Evolutionary conservation across 1,139 yeast genomes (phyloP).

Genomic region (Pichia sorboxylosa): DNA sequence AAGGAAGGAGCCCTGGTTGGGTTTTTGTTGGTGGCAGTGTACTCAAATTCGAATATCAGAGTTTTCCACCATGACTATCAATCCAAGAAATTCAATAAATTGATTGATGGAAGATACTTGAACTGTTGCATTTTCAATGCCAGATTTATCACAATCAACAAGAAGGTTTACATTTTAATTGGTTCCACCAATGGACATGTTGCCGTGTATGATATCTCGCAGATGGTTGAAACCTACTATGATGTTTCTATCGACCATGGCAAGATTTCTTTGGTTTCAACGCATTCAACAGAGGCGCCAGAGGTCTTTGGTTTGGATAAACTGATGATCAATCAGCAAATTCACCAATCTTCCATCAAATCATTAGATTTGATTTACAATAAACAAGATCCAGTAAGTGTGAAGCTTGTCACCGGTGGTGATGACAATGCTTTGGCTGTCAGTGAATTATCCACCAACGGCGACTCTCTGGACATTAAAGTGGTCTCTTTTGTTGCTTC

Average conservation of each 20-base stretch:
- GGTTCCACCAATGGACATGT: slow-evolving; percentile 81
- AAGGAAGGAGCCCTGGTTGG: slow-evolving; percentile 25
- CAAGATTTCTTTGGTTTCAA: not conserved
- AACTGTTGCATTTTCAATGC: slow-evolving; percentile 69
- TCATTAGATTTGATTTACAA: slow-evolving; percentile 29
- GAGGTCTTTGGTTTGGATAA: slow-evolving; percentile 6
- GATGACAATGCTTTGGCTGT: slow-evolving; percentile 73
- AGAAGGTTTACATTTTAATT: slow-evolving; percentile 31
- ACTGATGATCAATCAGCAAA: slow-evolving; percentile 32
- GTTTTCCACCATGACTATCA: slow-evolving; percentile 43
- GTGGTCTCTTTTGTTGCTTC: slow-evolving; percentile 27
- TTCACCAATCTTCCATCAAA: slow-evolving; percentile 82
- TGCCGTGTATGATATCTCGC: slow-evolving; percentile 44
- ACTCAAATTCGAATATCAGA: slow-evolving; percentile 73
- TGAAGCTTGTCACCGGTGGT: slow-evolving; percentile 58
- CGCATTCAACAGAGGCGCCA: not conserved
- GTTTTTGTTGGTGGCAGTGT: slow-evolving; percentile 54
- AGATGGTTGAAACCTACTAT: slow-evolving; percentile 15
- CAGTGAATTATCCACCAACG: slow-evolving; percentile 18
- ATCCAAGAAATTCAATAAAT: slow-evolving; percentile 29
- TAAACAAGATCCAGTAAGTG: not conserved
- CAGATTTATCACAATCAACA: slow-evolving; percentile 30
- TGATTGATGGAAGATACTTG: slow-evolving; percentile 44
- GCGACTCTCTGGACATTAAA: slow-evolving; percentile 5
- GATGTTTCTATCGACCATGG: not conserved